Evolutionary conservation across 106 monocot genomes (phyloP), one percentile per base, ranked within the genome.

Genomic region (Dendrobium chrysotoxum): DNA sequence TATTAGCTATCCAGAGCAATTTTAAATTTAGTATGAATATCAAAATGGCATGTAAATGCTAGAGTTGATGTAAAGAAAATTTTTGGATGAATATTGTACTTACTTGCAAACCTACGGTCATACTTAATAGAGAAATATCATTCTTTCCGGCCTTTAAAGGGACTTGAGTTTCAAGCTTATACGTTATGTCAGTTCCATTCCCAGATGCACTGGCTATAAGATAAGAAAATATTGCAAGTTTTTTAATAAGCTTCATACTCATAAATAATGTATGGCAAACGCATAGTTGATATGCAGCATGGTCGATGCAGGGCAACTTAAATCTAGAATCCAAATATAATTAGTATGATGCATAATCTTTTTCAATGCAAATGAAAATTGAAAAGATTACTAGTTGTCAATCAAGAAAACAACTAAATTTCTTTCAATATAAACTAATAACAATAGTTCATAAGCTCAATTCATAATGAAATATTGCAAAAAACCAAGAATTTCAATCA

Each of bases 41-140:
- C 2, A 61, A 70, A 70, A 70, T 70, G 17, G 4, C 16, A 31
- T 35, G 15, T 12, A 38, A 16, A 35, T 35, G 31, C 15, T 26
- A 70, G 16, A 31, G 21, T 35, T 3, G 31, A 0, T 70, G 28
- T 70, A 31, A 70, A 70, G 35, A 28, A 70, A 70, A 11, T 9
- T 25, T 65, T 65, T 15, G 70, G 21, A 41, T 28, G 15, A 17
- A n/a, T 47, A 18, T 73, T 28, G 30, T 73, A 78, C 89, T 91
- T 88, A 99, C 98, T 85, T 91, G 92, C 75, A 99, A 87, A 25
- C 98, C 98, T 38, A 99, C 95, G 17, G 98, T 93, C 95, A 99
- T 95, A 84, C 98, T 93, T 79, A 99, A 82, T 18, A 99, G 76
- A 76, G 95, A 88, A 84, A 99, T 92, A 71, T 93, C 85, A 82